Conservation (phyloP, 768 basidiomycete genomes). For the Pulveroboletus sp. region DNA sequence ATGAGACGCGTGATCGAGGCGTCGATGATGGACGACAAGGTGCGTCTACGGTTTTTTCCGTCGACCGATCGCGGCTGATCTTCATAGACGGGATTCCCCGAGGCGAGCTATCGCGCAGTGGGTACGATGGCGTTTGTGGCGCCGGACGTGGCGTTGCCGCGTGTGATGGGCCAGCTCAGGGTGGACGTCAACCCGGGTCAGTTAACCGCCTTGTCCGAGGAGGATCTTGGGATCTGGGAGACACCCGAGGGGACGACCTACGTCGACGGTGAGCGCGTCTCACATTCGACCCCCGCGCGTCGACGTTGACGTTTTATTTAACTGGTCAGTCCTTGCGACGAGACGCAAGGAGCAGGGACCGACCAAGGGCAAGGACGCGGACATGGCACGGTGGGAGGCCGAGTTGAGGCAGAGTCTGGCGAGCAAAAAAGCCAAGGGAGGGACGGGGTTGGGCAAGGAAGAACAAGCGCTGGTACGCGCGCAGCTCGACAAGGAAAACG, state of each 20-base stretch:
- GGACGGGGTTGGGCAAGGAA: constrained; percentile 64
- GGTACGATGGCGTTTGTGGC: constrained; percentile 79
- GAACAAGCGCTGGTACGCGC: constrained; percentile 80
- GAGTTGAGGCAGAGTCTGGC: constrained; percentile 86
- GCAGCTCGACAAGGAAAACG: constrained; percentile 78
- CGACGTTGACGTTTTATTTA: not conserved
- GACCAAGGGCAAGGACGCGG: constrained; percentile 81
- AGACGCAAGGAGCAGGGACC: constrained; percentile 49
- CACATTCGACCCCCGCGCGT: too few relatives aligned
- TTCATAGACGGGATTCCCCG: constrained; percentile 45
- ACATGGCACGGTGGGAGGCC: constrained; percentile 92
- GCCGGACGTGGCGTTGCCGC: constrained; percentile 62
- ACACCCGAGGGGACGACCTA: constrained; percentile 80
- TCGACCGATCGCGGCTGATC: too few relatives aligned
- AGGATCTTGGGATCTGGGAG: constrained; percentile 80
- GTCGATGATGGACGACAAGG: constrained; percentile 45
- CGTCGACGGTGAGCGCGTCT: constrained; percentile 79
- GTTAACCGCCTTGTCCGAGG: constrained; percentile 62
- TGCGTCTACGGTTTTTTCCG: constrained; percentile 20
- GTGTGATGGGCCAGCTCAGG: constrained; percentile 62
- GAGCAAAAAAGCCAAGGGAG: constrained; percentile 55
- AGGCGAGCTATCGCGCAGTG: constrained; percentile 72
- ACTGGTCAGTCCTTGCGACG: constrained; percentile 52
- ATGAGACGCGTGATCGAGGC: constrained; percentile 48
- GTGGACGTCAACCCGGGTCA: constrained; percentile 56